Evolutionary conservation across 2,329 filamentous ascomycete genomes (phyloP), one percentile per base, ranked within the genome.

Genomic region (Ilyonectria mors-panacis): DNA sequence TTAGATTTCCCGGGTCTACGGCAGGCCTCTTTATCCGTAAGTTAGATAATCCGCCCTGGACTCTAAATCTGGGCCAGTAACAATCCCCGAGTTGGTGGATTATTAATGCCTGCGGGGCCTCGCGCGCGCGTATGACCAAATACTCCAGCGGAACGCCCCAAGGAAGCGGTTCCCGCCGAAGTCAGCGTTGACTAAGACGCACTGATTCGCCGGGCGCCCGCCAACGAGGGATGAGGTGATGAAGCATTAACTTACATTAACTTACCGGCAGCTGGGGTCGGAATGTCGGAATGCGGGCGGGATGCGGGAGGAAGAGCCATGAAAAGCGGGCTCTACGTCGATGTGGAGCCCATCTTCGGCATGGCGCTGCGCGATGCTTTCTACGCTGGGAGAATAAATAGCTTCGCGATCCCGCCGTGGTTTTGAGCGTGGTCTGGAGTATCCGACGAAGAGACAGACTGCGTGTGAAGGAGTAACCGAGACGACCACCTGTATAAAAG

Each of bases 121-220:
- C 73, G 73, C 76, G 77, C 77, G 77, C 77, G 77, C 67, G 61
- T 75, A 72, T 77, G 68, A 78, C 76, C 63, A 76, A 73, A 53
- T n/a, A 2, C 19, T n/a, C 48, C 48, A 30, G 48, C 48, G 3
- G 8, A 9, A 8, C 48, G 17, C 48, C 26, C 48, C 17, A 2
- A 13, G 28, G 6, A 10, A 21, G 28, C 35, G 19, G n/a, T 19
- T 23, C 9, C 35, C 30, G 33, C 13, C 35, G 42, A 35, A 54
- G 37, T 47, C 54, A 48, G 59, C 53, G 48, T 2, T 69, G 59
- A 56, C 15, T 12, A 17, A 28, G 44, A 30, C 44, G 61, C 63
- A 30, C 59, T 28, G n/a, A 28, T 39, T 58, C 13, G 9, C 37
- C 19, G 8, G 13, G 12, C 30, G 48, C 30, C 19, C 30, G 21